Base-by-base conservation (phyloP, 495 filamentous ascomycete genomes). In the Podospora appendiculata region DNA sequence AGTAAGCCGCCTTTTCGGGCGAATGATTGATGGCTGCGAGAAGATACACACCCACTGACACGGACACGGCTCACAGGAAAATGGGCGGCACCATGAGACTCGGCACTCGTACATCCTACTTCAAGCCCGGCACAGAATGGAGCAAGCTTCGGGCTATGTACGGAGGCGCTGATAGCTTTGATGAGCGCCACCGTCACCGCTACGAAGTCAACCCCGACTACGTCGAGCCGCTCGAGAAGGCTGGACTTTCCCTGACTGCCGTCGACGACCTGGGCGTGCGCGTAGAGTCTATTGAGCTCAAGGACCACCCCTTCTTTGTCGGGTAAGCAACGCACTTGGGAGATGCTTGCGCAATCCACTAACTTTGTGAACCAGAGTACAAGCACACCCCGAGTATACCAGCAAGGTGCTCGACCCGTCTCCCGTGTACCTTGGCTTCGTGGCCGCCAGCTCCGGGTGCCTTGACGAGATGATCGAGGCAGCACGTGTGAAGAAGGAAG, bases 71-170 rank as follows among this genome's bases (percentile, higher is more conserved):
- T 25, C 25, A 25, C 5, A 25, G 25, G 84, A 73, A 86, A 77
- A 77, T 95, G 62, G 93, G 93, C 36, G 93, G 88, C 36, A 96
- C 90, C 0, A 96, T 97, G 93, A 82, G 93, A 36, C 81, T 98
- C 6, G 92, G 91, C 36, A 76, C 83, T 34, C 82, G 85, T 25
- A 77, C 82, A 11, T 86, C 85, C 25, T 59, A 84, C 55, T 95
- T 91, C 80, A 85, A 96, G 69, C 61, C 73, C 3, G 82, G 80
- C 51, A 84, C 77, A 42, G 89, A 95, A 64, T 95, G 88, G 88
- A 85, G 80, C 46, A 83, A 81, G 50, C 72, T 96, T 9, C 84
- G 90, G 8, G 71, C 73, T 9, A 72, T 97, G 7, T 96, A 96
- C 61, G 85, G 82, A 19, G 18, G 0, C 66, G 71, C n/a, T 59